These are phyloP conservation scores for Dentipellis sp. DNA, from an alignment of 768 basidiomycete species.

Conservation along the genomic window DNA sequence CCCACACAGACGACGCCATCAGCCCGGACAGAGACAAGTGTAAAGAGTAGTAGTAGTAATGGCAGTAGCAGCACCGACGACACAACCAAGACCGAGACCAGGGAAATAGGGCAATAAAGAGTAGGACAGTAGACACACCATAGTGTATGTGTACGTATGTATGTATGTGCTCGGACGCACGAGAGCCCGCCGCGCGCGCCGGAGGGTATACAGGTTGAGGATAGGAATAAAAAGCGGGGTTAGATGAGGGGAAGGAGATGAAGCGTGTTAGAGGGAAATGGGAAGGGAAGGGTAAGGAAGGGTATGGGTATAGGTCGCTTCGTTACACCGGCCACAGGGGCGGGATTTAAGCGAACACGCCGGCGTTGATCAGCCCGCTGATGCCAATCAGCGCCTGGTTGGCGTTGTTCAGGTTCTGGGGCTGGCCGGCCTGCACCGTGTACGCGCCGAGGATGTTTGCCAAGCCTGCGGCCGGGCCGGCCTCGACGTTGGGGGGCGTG, in stretches of 20 bases:
- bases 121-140: too few relatives aligned
- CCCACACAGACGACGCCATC: too few relatives aligned
- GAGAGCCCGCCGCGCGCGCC: too few relatives aligned
- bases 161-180: too few relatives aligned
- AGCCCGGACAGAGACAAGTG: too few relatives aligned
- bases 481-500: not conserved
- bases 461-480: not conserved
- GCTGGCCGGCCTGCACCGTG: not conserved
- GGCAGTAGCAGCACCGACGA: too few relatives aligned
- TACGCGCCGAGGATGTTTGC: not conserved
- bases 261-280: not conserved
- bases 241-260: not conserved
- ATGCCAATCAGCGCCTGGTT: conserved; percentile 1
- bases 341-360: not conserved
- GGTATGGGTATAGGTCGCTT: not conserved
- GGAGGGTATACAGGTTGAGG: too few relatives aligned
- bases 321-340: too few relatives aligned
- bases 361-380: not conserved
- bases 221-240: not conserved
- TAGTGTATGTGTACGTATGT: too few relatives aligned
- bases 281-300: not conserved
- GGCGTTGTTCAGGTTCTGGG: not conserved
- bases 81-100: too few relatives aligned
- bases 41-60: too few relatives aligned
- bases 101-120: too few relatives aligned